Evolutionary conservation across 129 eudicot genomes (phyloP).

Genomic region (Daucus carota): DH1_v3.0 NC_030381.2:46844501-46845000

Average conservation of each 20-base stretch:
- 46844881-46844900: not conserved
- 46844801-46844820: constrained; percentile 2
- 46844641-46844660: not conserved
- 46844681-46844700: not conserved
- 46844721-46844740: not conserved
- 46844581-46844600: constrained; percentile 79
- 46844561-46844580: constrained; percentile 73
- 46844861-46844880: not conserved
- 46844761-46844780: not conserved
- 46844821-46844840: not conserved
- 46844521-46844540: constrained; percentile 89
- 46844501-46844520: not conserved
- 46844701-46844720: not conserved
- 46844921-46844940: not conserved
- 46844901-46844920: not conserved
- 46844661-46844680: not conserved
- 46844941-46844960: not conserved
- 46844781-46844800: not conserved
- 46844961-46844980: not conserved
- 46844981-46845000: not conserved
- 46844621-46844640: not conserved
- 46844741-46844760: not conserved
- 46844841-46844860: not conserved
- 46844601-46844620: constrained; percentile 20
- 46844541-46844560: constrained; percentile 67